These are phyloP conservation scores for Cercospora canescens DNA, from an alignment of 2,329 filamentous ascomycete genomes.

Conservation along the genomic window DNA sequence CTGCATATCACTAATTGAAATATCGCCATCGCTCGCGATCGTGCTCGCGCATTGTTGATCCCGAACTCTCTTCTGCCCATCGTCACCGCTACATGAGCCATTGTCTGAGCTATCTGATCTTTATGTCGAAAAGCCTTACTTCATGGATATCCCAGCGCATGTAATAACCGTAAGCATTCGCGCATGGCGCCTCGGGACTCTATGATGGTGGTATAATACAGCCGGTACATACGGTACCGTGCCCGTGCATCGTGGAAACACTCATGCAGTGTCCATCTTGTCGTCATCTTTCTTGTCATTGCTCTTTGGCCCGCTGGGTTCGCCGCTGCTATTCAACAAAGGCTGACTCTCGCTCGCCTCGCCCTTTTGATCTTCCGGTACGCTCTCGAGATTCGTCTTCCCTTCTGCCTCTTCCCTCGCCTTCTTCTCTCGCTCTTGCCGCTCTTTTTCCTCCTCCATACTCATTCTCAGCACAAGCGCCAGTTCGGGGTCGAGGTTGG, in stretches of 20 bases:
- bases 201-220: constrained; percentile 9
- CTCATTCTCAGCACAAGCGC: constrained; percentile 94
- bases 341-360: constrained; percentile 64
- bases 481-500: constrained; percentile 86
- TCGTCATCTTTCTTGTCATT: constrained; percentile 32
- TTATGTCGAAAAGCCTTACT: background rate
- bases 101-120: background rate
- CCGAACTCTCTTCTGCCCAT: background rate
- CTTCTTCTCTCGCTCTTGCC: constrained; percentile 82
- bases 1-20: constrained; percentile 1
- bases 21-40: background rate
- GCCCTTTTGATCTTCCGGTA: constrained; percentile 62
- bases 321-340: constrained; percentile 33
- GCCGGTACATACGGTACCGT: background rate
- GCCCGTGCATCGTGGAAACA: background rate
- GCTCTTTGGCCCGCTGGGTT: constrained; percentile 27
- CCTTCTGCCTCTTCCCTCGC: constrained; percentile 66
- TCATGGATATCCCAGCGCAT: background rate
- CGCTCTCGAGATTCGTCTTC: constrained; percentile 75
- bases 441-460: constrained; percentile 95
- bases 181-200: background rate
- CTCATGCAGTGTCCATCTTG: constrained; percentile 36
- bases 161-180: background rate
- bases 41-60: background rate
- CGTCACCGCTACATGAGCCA: background rate